phyloP scores from a whole-genome alignment of 352 stramenopile genomes.

The Phytophthora brassicae region DNA sequence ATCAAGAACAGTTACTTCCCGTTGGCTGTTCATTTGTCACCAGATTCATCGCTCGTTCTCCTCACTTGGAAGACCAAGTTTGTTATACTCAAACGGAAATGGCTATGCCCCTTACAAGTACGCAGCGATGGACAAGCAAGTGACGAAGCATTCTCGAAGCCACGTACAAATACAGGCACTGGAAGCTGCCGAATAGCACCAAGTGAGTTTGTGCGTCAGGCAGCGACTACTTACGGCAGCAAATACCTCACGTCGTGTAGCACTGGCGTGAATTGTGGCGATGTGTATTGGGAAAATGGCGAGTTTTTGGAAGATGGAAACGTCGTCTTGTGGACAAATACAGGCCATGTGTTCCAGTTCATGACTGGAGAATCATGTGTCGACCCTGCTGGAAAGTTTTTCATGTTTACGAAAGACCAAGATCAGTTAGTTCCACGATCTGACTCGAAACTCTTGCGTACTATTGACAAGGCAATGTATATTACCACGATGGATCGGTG shows the following conservation, averaged over 20 bases:
- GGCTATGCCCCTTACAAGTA: slow-evolving; percentile 57
- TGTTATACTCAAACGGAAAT: slow-evolving; percentile 76
- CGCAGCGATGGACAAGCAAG: slow-evolving; percentile 24
- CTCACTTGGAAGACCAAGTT: slow-evolving; percentile 81
- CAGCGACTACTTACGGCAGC: slow-evolving; percentile 8
- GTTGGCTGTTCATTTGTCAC: slow-evolving; percentile 54
- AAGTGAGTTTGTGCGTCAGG: slow-evolving; percentile 33
- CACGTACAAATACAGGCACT: slow-evolving; percentile 36
- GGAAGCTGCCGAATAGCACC: slow-evolving; percentile 54
- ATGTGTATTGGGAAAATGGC: slow-evolving; percentile 60
- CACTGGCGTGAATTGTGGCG: slow-evolving; percentile 6
- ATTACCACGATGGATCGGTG: slow-evolving; percentile 61
- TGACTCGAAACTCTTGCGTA: slow-evolving; percentile 57
- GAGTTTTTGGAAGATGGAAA: slow-evolving; percentile 65
- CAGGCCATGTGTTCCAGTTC: slow-evolving; percentile 69
- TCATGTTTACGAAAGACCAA: slow-evolving; percentile 84
- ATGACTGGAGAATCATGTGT: slow-evolving; percentile 26
- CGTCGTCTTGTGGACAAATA: slow-evolving; percentile 72
- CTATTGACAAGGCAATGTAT: slow-evolving; percentile 55
- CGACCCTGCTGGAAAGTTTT: slow-evolving; percentile 52
- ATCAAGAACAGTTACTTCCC: slow-evolving; percentile 84
- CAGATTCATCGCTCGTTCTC: slow-evolving; percentile 62
- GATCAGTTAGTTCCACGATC: slow-evolving; percentile 81
- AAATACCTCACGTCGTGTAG: slow-evolving; percentile 14
- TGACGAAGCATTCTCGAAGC: slow-evolving; percentile 24